Conservation (phyloP, 768 basidiomycete genomes). For the Suillus americanus region DNA sequence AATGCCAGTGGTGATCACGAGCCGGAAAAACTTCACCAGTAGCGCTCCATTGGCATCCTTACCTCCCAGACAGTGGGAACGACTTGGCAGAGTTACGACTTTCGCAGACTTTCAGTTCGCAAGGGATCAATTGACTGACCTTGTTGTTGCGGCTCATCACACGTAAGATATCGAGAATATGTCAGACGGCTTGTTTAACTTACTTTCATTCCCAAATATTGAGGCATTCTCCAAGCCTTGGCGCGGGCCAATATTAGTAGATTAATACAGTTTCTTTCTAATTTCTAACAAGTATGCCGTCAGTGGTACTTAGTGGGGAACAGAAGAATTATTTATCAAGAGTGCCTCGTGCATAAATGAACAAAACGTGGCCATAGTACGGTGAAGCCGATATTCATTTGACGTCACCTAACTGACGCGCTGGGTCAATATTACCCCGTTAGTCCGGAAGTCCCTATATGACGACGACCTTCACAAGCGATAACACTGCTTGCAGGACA, state of each 20-base stretch:
- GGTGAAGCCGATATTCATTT: neutral
- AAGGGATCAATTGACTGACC: neutral
- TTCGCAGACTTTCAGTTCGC: neutral
- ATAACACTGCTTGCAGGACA: neutral
- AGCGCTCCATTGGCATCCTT: neutral
- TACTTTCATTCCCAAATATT: neutral
- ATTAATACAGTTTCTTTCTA: neutral
- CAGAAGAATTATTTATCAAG: neutral
- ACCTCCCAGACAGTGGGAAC: neutral
- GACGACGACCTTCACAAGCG: neutral
- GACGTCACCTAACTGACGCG: neutral
- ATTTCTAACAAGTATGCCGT: neutral
- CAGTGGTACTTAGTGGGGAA: constrained; percentile 2
- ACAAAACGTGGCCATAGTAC: neutral
- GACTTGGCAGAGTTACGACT: neutral
- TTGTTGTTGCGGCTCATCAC: neutral
- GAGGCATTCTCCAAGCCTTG: neutral
- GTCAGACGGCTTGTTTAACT: neutral
- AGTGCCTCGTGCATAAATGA: neutral
- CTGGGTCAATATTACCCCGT: neutral
- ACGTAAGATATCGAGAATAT: neutral
- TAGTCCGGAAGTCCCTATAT: neutral
- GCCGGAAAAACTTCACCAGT: neutral
- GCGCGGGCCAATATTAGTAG: no score
- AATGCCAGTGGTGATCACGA: neutral